A percentile compares a stretch with the other conserved stretches of the same genome.
Evolutionary conservation across 169 alveolate species (phyloP).

Genomic region (Fabrea salina): DNA sequence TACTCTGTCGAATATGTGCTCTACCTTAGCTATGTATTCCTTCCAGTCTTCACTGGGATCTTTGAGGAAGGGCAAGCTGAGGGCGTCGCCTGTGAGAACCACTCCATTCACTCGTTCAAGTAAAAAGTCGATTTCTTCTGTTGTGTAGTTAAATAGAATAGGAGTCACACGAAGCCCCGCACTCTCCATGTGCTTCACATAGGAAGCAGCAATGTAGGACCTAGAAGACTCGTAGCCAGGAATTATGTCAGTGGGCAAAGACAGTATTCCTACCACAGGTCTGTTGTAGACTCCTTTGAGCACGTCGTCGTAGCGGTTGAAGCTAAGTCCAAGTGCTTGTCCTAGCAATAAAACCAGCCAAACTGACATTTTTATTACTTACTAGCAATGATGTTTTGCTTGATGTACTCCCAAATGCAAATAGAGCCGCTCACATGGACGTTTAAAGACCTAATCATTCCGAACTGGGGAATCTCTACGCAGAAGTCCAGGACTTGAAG

Average conservation of each 20-base stretch:
- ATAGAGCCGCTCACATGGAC: conserved; percentile 92
- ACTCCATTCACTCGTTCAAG: conserved; percentile 58
- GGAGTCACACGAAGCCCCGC: conserved; percentile 76
- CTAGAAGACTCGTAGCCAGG: background rate
- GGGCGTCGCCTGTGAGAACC: conserved; percentile 60
- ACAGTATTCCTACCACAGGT: conserved; percentile 12
- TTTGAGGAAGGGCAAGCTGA: background rate
- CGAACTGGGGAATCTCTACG: conserved; percentile 89
- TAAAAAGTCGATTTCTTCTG: conserved; percentile 22
- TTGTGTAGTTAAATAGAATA: conserved; percentile 37
- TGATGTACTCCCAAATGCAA: conserved; percentile 86
- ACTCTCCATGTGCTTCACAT: conserved; percentile 51
- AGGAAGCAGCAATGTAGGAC: conserved; percentile 59
- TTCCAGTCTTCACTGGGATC: background rate
- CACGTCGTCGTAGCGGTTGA: no score
- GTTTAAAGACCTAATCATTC: conserved; percentile 88
- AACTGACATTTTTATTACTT: no score
- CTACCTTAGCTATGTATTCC: background rate
- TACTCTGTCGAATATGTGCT: conserved; percentile 33
- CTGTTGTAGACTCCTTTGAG: no score
- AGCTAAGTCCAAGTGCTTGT: no score
- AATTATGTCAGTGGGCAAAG: background rate
- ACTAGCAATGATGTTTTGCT: conserved; percentile 45
- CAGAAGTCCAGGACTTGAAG: conserved; percentile 82
- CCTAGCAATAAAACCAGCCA: no score